Base-by-base conservation (phyloP, 441 rosid species). In the Corymbia citriodora region DNA sequence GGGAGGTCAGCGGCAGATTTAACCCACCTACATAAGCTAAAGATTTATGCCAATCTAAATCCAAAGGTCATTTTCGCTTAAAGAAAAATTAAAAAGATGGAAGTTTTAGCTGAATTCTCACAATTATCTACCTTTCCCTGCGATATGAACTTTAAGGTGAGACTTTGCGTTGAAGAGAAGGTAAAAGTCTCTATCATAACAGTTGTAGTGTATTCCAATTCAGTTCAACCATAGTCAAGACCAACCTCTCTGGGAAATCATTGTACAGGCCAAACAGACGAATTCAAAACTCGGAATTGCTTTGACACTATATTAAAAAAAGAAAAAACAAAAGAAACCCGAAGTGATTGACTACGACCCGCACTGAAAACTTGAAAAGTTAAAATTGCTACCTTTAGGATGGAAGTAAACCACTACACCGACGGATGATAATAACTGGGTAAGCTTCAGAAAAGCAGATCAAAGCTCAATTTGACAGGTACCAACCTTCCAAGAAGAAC, bases 111-210 rank as follows among this genome's bases (percentile, higher is more conserved):
- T 12, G 85, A 45, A 12, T 3, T 21, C 50, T 74, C 83, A 74
- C 83, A 40, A 1, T 23, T 79, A 40, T 40, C 50, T 89, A 89
- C 87, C 89, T 74, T 89, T 68, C 52, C 55, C 89, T 83, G 91
- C 53, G 82, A 91, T n/a, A 81, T 91, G 90, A 88, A 90, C 89
- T 94, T 91, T 93, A 31, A 23, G 70, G 61, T 23, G 85, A 79
- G 85, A 45, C 96, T 96, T 98, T 91, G 89, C 95, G 96, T 98
- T 89, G 94, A 97, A 97, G 99, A 96, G 96, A 98, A 94, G 99
- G 91, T 91, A 93, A 11, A 57, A 92, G 98, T 96, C 98, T 89
- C 95, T 92, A 89, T 96, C 98, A 40, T 40, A 90, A 92, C 96
- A 94, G 95, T 94, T 87, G 89, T 48, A 91, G 94, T 93, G 93